phyloP scores from a whole-genome alignment of 345 rosid genomes.

The Hypericum perforatum region DNA sequence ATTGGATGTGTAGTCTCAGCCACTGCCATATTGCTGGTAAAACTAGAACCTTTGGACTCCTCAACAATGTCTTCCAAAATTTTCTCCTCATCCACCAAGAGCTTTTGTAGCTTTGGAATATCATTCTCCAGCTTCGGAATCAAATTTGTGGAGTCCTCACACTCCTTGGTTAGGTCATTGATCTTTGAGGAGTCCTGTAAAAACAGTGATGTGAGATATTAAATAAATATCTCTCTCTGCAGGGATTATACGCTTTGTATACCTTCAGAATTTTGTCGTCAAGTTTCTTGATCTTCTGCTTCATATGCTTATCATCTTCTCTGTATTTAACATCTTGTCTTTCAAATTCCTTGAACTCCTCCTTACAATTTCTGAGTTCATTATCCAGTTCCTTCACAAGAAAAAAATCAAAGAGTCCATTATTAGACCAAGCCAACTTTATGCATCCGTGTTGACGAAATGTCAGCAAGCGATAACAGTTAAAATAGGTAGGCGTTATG shows the following conservation, averaged over 20 bases:
- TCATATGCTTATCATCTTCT: slow-evolving; percentile 85
- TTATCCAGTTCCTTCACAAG: slow-evolving; percentile 63
- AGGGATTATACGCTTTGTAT: slow-evolving; percentile 12
- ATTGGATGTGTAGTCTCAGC: neutral
- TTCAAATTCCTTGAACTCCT: slow-evolving; percentile 89
- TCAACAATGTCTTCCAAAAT: slow-evolving; percentile 64
- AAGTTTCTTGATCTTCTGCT: slow-evolving; percentile 89
- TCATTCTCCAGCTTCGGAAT: slow-evolving; percentile 74
- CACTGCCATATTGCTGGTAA: neutral
- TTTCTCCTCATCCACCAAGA: slow-evolving; percentile 62
- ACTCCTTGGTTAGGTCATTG: slow-evolving; percentile 49
- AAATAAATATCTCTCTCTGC: slow-evolving; percentile 6
- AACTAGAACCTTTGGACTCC: slow-evolving; percentile 55
- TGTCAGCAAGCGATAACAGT: too few species aligned
- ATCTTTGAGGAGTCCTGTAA: slow-evolving; percentile 68
- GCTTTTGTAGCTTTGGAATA: slow-evolving; percentile 63
- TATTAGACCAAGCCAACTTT: too few species aligned
- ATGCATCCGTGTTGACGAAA: too few species aligned
- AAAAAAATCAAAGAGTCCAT: neutral
- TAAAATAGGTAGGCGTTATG: neutral
- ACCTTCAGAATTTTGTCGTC: slow-evolving; percentile 88
- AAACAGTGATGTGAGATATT: slow-evolving; percentile 18
- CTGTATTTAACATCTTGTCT: slow-evolving; percentile 87
- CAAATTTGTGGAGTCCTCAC: slow-evolving; percentile 45
- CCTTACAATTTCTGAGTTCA: slow-evolving; percentile 60